Conservation (phyloP, 2,329 filamentous ascomycete genomes). For the Botrytis porri region DNA sequence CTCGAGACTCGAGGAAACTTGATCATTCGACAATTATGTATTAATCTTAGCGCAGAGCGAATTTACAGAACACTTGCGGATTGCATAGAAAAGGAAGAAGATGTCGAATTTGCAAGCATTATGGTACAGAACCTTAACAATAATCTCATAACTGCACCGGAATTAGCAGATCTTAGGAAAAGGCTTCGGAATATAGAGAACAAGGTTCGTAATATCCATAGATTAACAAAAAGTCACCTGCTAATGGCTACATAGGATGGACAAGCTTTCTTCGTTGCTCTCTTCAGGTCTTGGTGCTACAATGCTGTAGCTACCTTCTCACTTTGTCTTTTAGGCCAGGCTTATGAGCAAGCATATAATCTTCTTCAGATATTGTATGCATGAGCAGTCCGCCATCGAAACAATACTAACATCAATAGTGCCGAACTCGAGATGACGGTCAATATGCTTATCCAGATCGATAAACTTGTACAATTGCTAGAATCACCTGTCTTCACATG, state of each 20-base stretch:
- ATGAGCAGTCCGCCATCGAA: not conserved
- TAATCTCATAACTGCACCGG: conserved; percentile 95
- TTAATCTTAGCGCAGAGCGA: conserved; percentile 87
- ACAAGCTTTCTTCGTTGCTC: conserved; percentile 88
- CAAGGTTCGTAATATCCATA: conserved; percentile 51
- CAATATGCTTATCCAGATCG: conserved; percentile 97
- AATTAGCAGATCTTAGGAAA: conserved; percentile 86
- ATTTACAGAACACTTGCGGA: conserved; percentile 96
- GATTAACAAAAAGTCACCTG: not conserved
- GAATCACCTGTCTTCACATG: conserved; percentile 98
- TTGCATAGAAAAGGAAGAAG: conserved; percentile 95
- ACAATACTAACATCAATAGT: conserved; percentile 47
- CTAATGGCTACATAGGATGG: conserved; percentile 61
- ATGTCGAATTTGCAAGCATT: conserved; percentile 97
- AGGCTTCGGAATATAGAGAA: conserved; percentile 86
- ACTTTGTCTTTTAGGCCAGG: conserved; percentile 89
- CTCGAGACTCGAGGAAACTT: conserved; percentile 91
- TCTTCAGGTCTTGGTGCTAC: conserved; percentile 97
- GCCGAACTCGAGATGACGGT: conserved; percentile 98
- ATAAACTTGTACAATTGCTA: conserved; percentile 93
- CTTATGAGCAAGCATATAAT: conserved; percentile 97
- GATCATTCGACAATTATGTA: conserved; percentile 91
- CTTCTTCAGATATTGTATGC: conserved; percentile 86
- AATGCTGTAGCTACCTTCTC: conserved; percentile 98
- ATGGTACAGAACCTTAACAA: conserved; percentile 99